Base-by-base conservation (phyloP, 352 stramenopile species). In the Pythium periplocum region DNA sequence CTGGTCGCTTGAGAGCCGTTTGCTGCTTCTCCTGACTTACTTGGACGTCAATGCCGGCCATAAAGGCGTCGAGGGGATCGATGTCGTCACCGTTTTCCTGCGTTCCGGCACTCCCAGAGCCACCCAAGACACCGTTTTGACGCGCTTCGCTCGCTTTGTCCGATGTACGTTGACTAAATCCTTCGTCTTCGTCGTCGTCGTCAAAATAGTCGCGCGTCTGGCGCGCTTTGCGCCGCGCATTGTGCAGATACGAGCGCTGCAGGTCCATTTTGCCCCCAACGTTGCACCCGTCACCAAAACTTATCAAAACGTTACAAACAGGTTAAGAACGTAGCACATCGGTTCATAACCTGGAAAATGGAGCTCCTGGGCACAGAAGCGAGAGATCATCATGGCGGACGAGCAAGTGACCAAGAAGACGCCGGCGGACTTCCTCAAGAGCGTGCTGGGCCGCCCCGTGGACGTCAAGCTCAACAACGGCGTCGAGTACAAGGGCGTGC, bases 381-480 rank as follows among this genome's bases (percentile, higher is more conserved):
- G 17, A 26, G 17, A 26, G 17, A 26, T 26, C 17, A 59, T 8
- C 30, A 79, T 65, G 55, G 66, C 57, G 45, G 74, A 84, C 26
- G 62, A 68, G 38, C 43, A 62, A 49, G 60, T 64, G 36, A 68
- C 71, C 35, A 96, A 96, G 79, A 93, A 91, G 69, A 92, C 86
- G 54, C 87, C 89, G 54, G 86, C 79, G 34, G 90, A 97, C 64
- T 97, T 97, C 61, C 78, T 97, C 57, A 96, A 96, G 71, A 78
- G 77, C 62, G 83, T 97, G 46, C 73, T 99, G 45, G 97, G 97
- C 17, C 82, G 93, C 38, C 96, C 97, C 40, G 97, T 99, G 47
- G 87, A 93, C 64, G 97, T 99, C 26, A 98, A 99, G 69, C 85
- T 99, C 30, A 99, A 99, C 86, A 98, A 97, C 41, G 97, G 97